A percentile compares a stretch with the other conserved stretches of the same genome.
Evolutionary conservation across 805 yeast genomes (phyloP).

Genomic region (Cyberlindnera nakhonratchasimensis): DNA sequence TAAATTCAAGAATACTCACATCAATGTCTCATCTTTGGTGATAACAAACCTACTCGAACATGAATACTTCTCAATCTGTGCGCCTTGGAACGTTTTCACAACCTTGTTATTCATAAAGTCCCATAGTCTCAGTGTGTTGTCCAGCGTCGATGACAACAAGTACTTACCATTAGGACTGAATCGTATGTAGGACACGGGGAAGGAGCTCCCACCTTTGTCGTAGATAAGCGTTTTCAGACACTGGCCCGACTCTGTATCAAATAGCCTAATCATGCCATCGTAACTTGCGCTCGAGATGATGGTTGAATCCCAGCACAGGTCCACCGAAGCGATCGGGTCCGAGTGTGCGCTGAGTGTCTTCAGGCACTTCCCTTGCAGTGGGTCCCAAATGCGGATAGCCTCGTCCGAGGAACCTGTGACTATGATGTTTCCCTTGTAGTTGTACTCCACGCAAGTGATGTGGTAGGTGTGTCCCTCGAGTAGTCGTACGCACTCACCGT

Average conservation of each 20-base stretch:
- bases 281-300: slow-evolving; percentile 82
- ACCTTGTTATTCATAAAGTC: slow-evolving; percentile 79
- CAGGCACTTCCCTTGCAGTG: slow-evolving; percentile 60
- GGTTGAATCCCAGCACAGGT: slow-evolving; percentile 74
- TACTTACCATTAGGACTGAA: slow-evolving; percentile 80
- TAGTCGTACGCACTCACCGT: slow-evolving; percentile 46
- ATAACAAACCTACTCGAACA: slow-evolving; percentile 52
- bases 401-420: slow-evolving; percentile 88
- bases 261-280: slow-evolving; percentile 86
- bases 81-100: slow-evolving; percentile 61
- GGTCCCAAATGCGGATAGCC: slow-evolving; percentile 88
- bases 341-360: slow-evolving; percentile 89
- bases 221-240: slow-evolving; percentile 87
- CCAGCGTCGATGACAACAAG: slow-evolving; percentile 73
- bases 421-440: slow-evolving; percentile 69
- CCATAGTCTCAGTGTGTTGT: slow-evolving; percentile 80
- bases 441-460: slow-evolving; percentile 68
- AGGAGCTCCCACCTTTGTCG: slow-evolving; percentile 69
- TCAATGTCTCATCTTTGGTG: slow-evolving; percentile 33
- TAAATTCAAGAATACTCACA: slow-evolving; percentile 23
- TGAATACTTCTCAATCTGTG: slow-evolving; percentile 41
- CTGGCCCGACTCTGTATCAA: slow-evolving; percentile 86
- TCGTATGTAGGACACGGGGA: slow-evolving; percentile 71
- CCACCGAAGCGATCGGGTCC: slow-evolving; percentile 78
- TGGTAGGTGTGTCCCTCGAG: slow-evolving; percentile 76